Base-by-base conservation (phyloP, 2,329 filamentous ascomycete genomes). In the Epichloe typhina region DNA sequence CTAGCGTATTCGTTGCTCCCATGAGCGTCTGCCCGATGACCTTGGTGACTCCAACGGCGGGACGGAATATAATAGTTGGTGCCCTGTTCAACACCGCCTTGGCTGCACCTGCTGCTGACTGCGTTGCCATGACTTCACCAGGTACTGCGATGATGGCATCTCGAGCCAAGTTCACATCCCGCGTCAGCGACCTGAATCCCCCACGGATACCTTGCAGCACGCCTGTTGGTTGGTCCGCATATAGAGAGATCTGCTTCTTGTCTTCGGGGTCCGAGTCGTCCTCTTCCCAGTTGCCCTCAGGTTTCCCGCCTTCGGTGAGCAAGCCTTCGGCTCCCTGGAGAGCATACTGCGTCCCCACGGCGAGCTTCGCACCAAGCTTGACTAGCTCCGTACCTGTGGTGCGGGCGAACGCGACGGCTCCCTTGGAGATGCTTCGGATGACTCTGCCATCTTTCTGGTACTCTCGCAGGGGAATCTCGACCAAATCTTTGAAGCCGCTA, bases 141-240 rank as follows among this genome's bases (percentile, higher is more conserved):
- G 93, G 91, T 26, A 98, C 88, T 1, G 91, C 93, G 59, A 98
- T 91, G 52, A 98, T 88, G 9, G 91, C 93, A 67, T 98, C 89
- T 51, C 84, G 76, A 0, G 93, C 88, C 43, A 90, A 74, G 39
- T 91, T 76, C n/a, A 98, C 73, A 65, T 98, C 94, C 36, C 89
- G 80, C 54, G 90, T 83, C 31, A 98, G 74, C 49, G 89, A 87
- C 31, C 82, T 74, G 59, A 90, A 91, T 4, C 89, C 93, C 86
- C 86, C 86, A 3, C 86, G 78, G 15, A 98, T 72, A 3, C 93
- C 93, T 59, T 94, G 87, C 3, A 91, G 75, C 3, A 98, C 86
- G 1, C 88, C 88, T 2, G 93, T 80, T 0, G 94, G 94, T 62
- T 97, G 93, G 59, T 97, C 87, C 0, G 94, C 93, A 62, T 98